Evolutionary conservation across 228 moss, liverwort and hornwort species (phyloP).

Genomic region (Sphagnum magellanicum): DNA sequence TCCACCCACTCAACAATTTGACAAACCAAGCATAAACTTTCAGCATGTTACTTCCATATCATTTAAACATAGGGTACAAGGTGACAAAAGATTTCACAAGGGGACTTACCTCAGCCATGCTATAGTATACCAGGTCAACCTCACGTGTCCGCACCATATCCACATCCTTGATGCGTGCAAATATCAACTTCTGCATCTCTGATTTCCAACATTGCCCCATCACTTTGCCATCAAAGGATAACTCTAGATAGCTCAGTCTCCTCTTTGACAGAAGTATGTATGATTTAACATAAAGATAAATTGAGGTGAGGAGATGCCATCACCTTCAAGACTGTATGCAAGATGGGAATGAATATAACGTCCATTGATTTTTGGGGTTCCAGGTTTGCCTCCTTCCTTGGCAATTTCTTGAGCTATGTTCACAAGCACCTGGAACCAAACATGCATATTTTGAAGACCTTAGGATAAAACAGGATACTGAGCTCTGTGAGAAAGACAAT

Average conservation of each 20-base stretch:
- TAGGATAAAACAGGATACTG: neutral
- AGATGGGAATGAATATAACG: slow-evolving; percentile 84
- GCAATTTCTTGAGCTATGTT: slow-evolving; percentile 65
- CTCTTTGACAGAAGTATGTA: neutral
- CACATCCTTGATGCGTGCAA: slow-evolving; percentile 39
- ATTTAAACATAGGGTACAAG: too few species aligned
- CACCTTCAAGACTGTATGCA: slow-evolving; percentile 65
- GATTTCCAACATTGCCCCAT: neutral
- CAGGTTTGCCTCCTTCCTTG: slow-evolving; percentile 56
- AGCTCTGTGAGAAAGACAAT: neutral
- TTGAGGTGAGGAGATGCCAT: neutral
- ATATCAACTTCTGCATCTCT: slow-evolving; percentile 48
- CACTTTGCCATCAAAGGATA: neutral
- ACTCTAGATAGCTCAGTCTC: neutral
- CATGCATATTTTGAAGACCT: neutral
- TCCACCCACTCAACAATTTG: neutral
- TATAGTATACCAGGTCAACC: slow-evolving; percentile 44
- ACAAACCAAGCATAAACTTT: neutral
- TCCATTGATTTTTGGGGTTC: slow-evolving; percentile 75
- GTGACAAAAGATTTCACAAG: neutral
- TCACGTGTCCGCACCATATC: slow-evolving; percentile 42
- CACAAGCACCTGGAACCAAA: slow-evolving; percentile 38
- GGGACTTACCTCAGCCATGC: slow-evolving; percentile 66
- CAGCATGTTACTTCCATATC: too few species aligned
- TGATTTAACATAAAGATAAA: neutral